Evolutionary conservation across 2,329 filamentous ascomycete species (phyloP), one percentile per base, ranked within the genome.

Genomic region (Xylaria sp.): DNA sequence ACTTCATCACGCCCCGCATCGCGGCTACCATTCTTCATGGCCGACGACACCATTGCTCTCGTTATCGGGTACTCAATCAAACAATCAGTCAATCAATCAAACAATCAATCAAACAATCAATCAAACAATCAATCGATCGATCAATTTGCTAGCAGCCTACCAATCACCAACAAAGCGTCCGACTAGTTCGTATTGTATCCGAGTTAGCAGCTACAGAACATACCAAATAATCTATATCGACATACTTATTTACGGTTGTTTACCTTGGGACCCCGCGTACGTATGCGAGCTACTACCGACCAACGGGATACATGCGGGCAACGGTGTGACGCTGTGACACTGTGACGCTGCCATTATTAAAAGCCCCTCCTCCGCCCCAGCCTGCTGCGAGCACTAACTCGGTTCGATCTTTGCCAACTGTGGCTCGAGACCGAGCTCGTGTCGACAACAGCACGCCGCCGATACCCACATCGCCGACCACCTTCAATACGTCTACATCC

Each of bases 221-320:
- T 23, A 20, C 5, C 17, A 20, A 23, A 38, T 6, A 13, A 56
- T 38, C n/a, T 15, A 38, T 38, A 38, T 38, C 53, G 33, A 56
- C n/a, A 38, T 15, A 38, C 38, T 33, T 36, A 56, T 56, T 31
- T 56, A n/a, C 53, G 6, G 6, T 40, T 57, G 36, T 40, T 58
- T 42, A 42, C 36, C 23, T 44, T 31, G 54, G 13, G 7, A 42
- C 54, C 23, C 36, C 20, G 26, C 36, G 33, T 42, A 42, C 54
- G 20, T 4, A 57, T 42, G 36, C 67, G 51, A 69, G 67, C 58
- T 59, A 33, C 57, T n/a, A n/a, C 38, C 57, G 20, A 46, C 59
- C 64, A 6, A 56, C 59, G 56, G 51, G 10, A 46, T 44, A 51
- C 48, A 31, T 23, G 48, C 67, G 58, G 48, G 20, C 48, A 64